Evolutionary conservation across 345 rosid species (phyloP), one percentile per base, ranked within the genome.

Genomic region (Anastatica hierochuntica): DNA sequence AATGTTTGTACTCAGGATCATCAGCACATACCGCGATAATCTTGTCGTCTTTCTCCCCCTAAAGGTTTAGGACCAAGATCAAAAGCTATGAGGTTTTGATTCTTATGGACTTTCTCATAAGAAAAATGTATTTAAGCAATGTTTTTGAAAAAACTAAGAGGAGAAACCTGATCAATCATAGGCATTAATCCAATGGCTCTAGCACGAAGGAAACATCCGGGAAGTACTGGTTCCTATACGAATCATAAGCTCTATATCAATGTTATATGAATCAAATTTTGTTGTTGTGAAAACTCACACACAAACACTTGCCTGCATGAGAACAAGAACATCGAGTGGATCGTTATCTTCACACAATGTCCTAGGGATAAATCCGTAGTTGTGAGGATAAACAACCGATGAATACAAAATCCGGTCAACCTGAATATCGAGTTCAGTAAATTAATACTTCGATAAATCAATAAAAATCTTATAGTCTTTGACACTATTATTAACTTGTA

Each of bases 31-130:
- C 96, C 33, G 98, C 98, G 8, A 90, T 90, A 64, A 90, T 87
- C 75, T 90, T 90, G 68, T 90, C 98, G 61, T 90, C 98, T 76
- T 84, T 90, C 79, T 87, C 96, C 44, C 98, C 98, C 96, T 90
- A 20, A 3, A 26, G 12, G 1, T 5, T 27, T 6, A 51, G 35
- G 12, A 1, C 24, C 11, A 15, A 45, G 7, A 16, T 17, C 31
- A 27, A 27, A 27, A 27, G 31, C 31, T 27, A 3, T 27, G 2
- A 27, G 8, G 4, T 27, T 27, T 27, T 4, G 37, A 11, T 12
- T 29, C 34, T 24, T n/a, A 14, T 21, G 24, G 5, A n/a, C n/a
- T n/a, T n/a, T n/a, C n/a, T n/a, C n/a, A n/a, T n/a, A n/a, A n/a
- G n/a, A n/a, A n/a, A n/a, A n/a, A n/a, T n/a, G n/a, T n/a, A n/a